These are phyloP conservation scores for Colletotrichum lentis DNA, from an alignment of 2,329 filamentous ascomycete genomes.

Conservation along the genomic window DNA sequence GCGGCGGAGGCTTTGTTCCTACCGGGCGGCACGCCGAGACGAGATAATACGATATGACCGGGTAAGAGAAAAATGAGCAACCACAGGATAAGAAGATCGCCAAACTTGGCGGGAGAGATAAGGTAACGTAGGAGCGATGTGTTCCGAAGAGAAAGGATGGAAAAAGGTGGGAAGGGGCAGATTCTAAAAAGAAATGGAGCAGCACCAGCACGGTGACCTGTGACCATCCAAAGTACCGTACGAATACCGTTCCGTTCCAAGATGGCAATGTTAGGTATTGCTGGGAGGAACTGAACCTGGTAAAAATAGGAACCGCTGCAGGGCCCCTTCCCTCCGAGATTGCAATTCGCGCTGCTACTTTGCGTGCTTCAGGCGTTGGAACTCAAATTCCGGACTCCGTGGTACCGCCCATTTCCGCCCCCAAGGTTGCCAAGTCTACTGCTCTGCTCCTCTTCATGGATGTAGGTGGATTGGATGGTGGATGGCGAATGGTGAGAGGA, in stretches of 20 bases:
- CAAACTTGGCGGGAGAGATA: conserved; percentile 2
- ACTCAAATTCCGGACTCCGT: background rate
- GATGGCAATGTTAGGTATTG: background rate
- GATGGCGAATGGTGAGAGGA: background rate
- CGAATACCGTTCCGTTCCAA: background rate
- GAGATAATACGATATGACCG: conserved; percentile 15
- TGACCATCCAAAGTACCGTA: background rate
- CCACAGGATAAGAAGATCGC: background rate
- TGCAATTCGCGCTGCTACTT: conserved; percentile 13
- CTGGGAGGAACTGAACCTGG: background rate
- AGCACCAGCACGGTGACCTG: background rate
- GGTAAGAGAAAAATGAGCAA: background rate
- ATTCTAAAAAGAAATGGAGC: conserved; percentile 20
- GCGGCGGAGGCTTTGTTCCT: conserved; percentile 24
- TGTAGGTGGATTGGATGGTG: background rate
- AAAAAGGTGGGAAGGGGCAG: conserved; percentile 1
- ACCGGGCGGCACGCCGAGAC: conserved; percentile 4
- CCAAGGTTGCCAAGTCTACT: too few species aligned
- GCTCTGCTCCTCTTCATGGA: background rate
- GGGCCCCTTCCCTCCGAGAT: background rate
- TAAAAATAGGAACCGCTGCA: background rate
- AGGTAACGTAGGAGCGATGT: conserved; percentile 23
- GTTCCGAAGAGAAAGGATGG: background rate
- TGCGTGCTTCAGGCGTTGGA: conserved; percentile 26
- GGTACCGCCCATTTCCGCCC: background rate